Conservation (phyloP, 305 asterid species). For the Fraxinus sp. region DNA sequence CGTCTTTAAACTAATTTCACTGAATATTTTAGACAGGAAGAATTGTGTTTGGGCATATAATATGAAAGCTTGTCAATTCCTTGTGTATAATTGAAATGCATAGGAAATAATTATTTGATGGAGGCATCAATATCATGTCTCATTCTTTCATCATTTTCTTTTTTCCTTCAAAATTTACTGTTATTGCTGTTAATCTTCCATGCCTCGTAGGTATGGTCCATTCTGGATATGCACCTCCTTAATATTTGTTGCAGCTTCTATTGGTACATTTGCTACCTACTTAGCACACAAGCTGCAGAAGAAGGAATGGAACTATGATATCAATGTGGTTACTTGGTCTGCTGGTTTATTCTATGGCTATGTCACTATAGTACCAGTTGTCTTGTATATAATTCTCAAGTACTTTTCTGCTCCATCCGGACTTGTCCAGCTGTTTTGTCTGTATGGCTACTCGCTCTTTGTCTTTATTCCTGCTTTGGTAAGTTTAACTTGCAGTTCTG, state of each 20-base stretch:
- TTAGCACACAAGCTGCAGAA: slow-evolving; percentile 78
- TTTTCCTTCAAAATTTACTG: slow-evolving; percentile 16
- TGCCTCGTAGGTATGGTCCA: slow-evolving; percentile 76
- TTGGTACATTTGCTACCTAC: slow-evolving; percentile 91
- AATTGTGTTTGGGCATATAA: neutral
- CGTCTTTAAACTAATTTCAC: neutral
- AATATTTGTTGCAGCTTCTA: slow-evolving; percentile 92
- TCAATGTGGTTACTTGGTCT: slow-evolving; percentile 86
- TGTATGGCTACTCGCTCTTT: slow-evolving; percentile 90
- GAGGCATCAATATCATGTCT: neutral
- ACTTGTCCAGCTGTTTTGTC: slow-evolving; percentile 79
- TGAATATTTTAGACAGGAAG: neutral
- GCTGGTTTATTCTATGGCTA: slow-evolving; percentile 96
- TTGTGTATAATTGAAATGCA: neutral
- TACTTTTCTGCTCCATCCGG: slow-evolving; percentile 96
- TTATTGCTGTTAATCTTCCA: slow-evolving; percentile 1
- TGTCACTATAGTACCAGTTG: slow-evolving; percentile 71
- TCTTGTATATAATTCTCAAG: slow-evolving; percentile 76
- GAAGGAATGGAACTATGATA: slow-evolving; percentile 84
- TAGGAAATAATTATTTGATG: neutral
- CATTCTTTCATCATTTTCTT: neutral
- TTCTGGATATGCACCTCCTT: slow-evolving; percentile 98
- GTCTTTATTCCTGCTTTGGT: slow-evolving; percentile 97
- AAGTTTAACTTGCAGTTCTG: slow-evolving; percentile 30
- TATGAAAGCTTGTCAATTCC: slow-evolving; percentile 1